Evolutionary conservation across 495 filamentous ascomycete species (phyloP), one percentile per base, ranked within the genome.

Genomic region (Aspergillus affinis): DNA sequence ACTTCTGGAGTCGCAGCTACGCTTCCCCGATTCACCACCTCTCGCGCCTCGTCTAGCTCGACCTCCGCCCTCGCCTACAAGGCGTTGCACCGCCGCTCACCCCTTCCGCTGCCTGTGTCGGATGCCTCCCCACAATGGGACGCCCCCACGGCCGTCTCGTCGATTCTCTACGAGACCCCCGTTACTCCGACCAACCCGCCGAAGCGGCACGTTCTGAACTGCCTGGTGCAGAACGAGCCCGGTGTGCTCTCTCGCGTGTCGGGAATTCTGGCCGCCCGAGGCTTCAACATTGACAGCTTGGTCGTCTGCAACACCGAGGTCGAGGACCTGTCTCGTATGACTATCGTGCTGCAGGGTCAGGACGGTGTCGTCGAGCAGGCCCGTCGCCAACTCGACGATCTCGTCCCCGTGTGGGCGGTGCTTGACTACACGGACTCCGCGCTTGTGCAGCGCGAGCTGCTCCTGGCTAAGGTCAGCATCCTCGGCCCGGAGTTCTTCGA

Each of bases 301-400:
- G 94, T 98, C 51, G 94, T 98, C 45, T 98, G 94, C 80, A 92
- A 90, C 72, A 98, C 94, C 48, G 94, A 97, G 76, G 93, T 98
- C n/a, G 91, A 91, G 64, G 93, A 98, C 66, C 69, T 98, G 29
- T 96, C 91, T 20, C 92, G 94, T 65, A 98, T 98, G 94, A 98
- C 94, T 45, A 98, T 98, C 63, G 94, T 98, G 57, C 82, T 98
- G 47, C 89, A 90, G 58, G 94, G 94, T 44, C 93, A 97, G 75
- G 93, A 98, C 66, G 94, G 93, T 51, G 94, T 98, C 20, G 93
- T 98, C 17, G 94, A 98, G 81, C 94, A 98, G 78, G 94, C 94
- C 49, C 88, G 94, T 46, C 84, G 94, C 56, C 94, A 98, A 79
- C 81, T 98, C 17, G 94, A 98, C 69, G 94, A 98, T 68, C 81